Conservation (phyloP, 179 eudicot genomes). For the Heliamphora pulchella region DNA sequence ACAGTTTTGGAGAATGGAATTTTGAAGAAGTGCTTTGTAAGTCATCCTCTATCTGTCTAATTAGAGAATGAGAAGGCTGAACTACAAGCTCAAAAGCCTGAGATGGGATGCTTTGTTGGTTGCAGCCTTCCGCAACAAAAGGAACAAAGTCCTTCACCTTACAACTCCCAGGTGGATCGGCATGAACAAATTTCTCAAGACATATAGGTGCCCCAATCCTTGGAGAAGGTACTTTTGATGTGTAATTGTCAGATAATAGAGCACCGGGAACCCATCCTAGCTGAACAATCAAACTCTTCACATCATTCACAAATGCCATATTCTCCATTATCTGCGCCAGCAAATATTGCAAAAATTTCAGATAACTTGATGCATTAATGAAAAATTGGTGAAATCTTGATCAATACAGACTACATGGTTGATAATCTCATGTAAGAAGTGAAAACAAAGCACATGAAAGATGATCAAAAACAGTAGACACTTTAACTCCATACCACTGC, state of each 20-base stretch:
- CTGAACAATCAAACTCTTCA: constrained; percentile 56
- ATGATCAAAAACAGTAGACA: not conserved
- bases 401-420: not conserved
- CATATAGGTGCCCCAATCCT: constrained; percentile 31
- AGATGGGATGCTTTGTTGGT: constrained; percentile 28
- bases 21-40: constrained; percentile 19
- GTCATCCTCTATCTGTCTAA: constrained; percentile 10
- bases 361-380: no score
- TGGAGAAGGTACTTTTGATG: constrained; percentile 32
- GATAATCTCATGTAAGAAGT: not conserved
- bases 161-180: constrained; percentile 23
- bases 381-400: not conserved
- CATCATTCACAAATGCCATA: constrained; percentile 63
- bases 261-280: constrained; percentile 58
- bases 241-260: constrained; percentile 44
- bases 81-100: constrained; percentile 25
- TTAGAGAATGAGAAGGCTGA: constrained; percentile 36
- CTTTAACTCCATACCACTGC: not conserved
- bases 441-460: not conserved
- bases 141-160: constrained; percentile 19
- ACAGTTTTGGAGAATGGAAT: constrained; percentile 22
- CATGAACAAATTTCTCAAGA: constrained; percentile 22
- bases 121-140: constrained; percentile 21
- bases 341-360: not conserved
- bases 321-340: constrained; percentile 64